Base-by-base conservation (phyloP, 1,284 basidiomycete genomes). In the Ceratorhiza oryzae-sativae region DNA sequence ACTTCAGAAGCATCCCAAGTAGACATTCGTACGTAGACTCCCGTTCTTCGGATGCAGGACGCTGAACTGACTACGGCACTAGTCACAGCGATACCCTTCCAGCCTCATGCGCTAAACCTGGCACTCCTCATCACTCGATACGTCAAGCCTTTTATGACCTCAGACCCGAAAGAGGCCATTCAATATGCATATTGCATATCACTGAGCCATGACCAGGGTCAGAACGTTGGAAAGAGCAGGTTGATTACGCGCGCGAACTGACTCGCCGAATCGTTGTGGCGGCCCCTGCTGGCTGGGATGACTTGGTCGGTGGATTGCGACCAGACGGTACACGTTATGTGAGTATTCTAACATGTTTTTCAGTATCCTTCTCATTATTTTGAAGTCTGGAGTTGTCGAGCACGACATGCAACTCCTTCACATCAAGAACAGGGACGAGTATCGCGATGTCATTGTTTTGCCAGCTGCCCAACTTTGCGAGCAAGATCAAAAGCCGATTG, bases 121-220 rank as follows among this genome's bases (percentile, higher is more conserved):
- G 88, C 93, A 0, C 92, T 93, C 25, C 80, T 98, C 41, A 88
- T 97, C 74, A 95, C 95, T 87, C 90, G 95, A 18, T 98, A 99
- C 79, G 89, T 97, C 59, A 88, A 94, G 41, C 92, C 91, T 71
- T 97, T 98, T 79, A 90, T 93, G 55, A 92, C 91, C 79, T 88
- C 94, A 84, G 96, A 97, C 77, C 91, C 95, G 0, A 90, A 93
- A 77, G 93, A 96, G 75, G 97, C 96, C 0, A 82, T 99, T 70
- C 95, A 98, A 81, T 99, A 99, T 77, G 91, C 98, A 45, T 97
- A 96, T 79, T 92, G 94, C 73, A 87, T 98, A 13, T 89, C 91
- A 73, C 86, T 99, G 13, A 87, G 87, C 30, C 85, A 90, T 9
- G 95, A 98, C 78, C 90, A 92, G 76, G 85, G 84, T 13, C 83